These are phyloP conservation scores for Penicillium brevicompactum DNA, from an alignment of 2,329 filamentous ascomycete species.

Conservation along the genomic window DNA sequence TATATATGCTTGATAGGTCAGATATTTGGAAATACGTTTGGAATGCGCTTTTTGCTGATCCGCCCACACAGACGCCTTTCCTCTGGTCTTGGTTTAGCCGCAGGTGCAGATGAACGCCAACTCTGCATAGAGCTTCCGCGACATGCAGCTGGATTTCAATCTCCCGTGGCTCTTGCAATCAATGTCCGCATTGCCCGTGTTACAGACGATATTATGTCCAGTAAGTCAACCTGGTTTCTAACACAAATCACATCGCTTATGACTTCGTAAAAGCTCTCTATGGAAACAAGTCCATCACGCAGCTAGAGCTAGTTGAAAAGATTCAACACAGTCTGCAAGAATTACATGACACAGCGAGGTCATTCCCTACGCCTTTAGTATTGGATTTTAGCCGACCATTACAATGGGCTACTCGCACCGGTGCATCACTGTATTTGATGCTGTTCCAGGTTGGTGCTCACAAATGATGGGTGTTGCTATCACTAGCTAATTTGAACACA, in stretches of 20 bases:
- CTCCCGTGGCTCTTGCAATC: slow-evolving; percentile 19
- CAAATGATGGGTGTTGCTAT: background rate
- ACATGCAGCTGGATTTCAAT: slow-evolving; percentile 19
- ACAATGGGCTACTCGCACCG: slow-evolving; percentile 20
- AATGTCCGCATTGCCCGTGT: slow-evolving; percentile 24
- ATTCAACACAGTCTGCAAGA: slow-evolving; percentile 20
- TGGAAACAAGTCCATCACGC: slow-evolving; percentile 21
- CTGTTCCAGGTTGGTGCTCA: slow-evolving; percentile 18
- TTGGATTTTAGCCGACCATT: slow-evolving; percentile 21
- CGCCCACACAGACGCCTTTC: slow-evolving; percentile 15
- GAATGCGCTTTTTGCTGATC: background rate
- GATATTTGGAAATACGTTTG: background rate
- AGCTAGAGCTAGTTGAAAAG: slow-evolving; percentile 19
- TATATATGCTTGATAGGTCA: slow-evolving; percentile 28
- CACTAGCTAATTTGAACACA: background rate
- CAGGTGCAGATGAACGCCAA: slow-evolving; percentile 23
- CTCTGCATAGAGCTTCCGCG: slow-evolving; percentile 15
- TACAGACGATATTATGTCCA: slow-evolving; percentile 26
- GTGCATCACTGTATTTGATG: slow-evolving; percentile 25
- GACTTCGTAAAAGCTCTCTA: slow-evolving; percentile 12
- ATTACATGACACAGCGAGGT: slow-evolving; percentile 16
- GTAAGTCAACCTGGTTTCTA: slow-evolving; percentile 1
- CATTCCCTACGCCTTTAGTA: slow-evolving; percentile 15
- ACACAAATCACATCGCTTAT: background rate
- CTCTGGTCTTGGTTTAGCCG: slow-evolving; percentile 20